These are phyloP conservation scores for Mortierella sp. DNA, from an alignment of 371 early-diverging fungal species.

Conservation along the genomic window DNA sequence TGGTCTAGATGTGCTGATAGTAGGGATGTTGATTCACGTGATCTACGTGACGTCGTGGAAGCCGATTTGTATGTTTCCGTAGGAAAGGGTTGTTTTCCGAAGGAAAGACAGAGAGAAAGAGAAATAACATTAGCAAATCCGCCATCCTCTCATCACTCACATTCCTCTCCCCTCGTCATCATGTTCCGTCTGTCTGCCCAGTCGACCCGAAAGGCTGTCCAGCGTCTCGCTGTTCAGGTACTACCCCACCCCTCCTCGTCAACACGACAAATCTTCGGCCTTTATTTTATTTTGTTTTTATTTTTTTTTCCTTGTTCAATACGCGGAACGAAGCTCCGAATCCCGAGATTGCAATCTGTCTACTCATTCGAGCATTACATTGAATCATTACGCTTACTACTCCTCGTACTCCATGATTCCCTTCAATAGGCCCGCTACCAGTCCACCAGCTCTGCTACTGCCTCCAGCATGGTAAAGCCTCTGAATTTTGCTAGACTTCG, in stretches of 20 bases:
- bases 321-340: slow-evolving; percentile 29
- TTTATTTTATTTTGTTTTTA: not conserved
- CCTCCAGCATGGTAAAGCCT: slow-evolving; percentile 42
- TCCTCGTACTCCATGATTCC: not conserved
- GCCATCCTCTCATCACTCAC: slow-evolving; percentile 16
- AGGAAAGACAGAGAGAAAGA: not conserved
- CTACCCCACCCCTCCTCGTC: not conserved
- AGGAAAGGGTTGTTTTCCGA: slow-evolving; percentile 4
- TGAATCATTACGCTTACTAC: not conserved
- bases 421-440: slow-evolving; percentile 42
- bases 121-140: slow-evolving; percentile 3
- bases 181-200: slow-evolving; percentile 57
- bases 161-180: slow-evolving; percentile 24
- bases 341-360: not conserved
- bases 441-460: slow-evolving; percentile 38
- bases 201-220: slow-evolving; percentile 57
- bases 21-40: too few relatives aligned
- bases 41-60: not conserved
- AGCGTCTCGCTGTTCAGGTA: slow-evolving; percentile 58
- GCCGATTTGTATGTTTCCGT: slow-evolving; percentile 4
- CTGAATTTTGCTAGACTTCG: slow-evolving; percentile 1
- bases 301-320: not conserved
- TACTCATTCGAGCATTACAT: not conserved
- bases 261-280: not conserved
- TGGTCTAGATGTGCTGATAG: too few relatives aligned